Evolutionary conservation across 1,284 basidiomycete genomes (phyloP), one percentile per base, ranked within the genome.

Genomic region (Ceratorhiza oryzae-sativae): DNA sequence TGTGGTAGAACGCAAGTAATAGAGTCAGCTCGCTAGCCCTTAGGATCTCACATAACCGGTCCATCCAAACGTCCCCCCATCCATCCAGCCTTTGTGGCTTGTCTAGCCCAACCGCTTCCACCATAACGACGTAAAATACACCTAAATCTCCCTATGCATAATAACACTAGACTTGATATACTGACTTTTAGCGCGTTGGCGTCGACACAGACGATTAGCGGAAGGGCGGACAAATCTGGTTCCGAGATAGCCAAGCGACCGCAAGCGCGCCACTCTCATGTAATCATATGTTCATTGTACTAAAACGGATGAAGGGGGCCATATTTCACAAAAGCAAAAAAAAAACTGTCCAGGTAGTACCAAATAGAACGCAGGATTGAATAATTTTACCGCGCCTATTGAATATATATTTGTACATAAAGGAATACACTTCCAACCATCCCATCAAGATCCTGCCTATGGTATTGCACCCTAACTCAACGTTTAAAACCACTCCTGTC

Each of bases 171-270:
- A n/a, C n/a, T n/a, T n/a, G n/a, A 27, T 30, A 42, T 68, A 68
- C 51, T 68, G 23, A 68, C 39, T 56, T 68, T 68, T 3, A 45
- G 63, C 23, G 48, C 48, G 48, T 68, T 68, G 63, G 51, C 63
- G 63, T 68, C 63, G 63, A 39, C 39, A 68, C 63, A 56, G 51
- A 49, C 63, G 63, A 42, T 56, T 49, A 55, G 48, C 60, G 27
- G 25, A 34, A 34, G 61, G 46, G 34, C 46, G 13, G 61, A 48
- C 30, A 48, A 51, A 48, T 65, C 42, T 65, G 61, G 23, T 65
- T 65, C 61, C 61, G 61, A 48, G 13, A 23, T 60, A 20, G 9
- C 61, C 61, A 51, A 65, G 48, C 61, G 18, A 20, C 8, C 46
- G 23, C 61, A 65, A 51, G 23, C 61, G 51, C 32, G 61, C 61